Evolutionary conservation across 441 rosid genomes (phyloP), one percentile per base, ranked within the genome.

Genomic region (Daphne laureola): DNA sequence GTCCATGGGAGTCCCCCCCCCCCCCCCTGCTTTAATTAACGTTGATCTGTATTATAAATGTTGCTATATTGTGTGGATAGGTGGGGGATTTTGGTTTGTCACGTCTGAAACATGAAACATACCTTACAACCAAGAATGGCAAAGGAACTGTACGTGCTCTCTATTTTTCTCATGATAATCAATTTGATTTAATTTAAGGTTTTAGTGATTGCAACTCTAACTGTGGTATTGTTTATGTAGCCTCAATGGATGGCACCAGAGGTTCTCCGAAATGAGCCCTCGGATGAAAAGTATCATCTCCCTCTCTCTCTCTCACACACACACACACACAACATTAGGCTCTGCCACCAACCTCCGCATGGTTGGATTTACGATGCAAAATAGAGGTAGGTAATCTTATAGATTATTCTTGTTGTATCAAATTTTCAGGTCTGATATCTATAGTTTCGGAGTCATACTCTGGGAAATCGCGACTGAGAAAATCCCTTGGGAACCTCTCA

Each of bases 171-270:
- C 16, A 27, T 25, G 18, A 51, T 13, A 60, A 42, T 31, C 38
- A 31, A 31, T 2, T 31, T 31, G 8, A 31, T 31, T 31, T 31
- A 7, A 31, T 31, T 31, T 31, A 0, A 21, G 38, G 11, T 31
- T 9, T 31, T 4, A 31, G 8, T 7, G 0, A 11, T 31, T 8
- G 38, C 38, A 31, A 9, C 15, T 26, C 25, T 63, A 23, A 44
- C 45, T 17, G 0, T 53, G 18, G 38, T 31, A 31, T 67, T 35
- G 43, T 55, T 61, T 60, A 41, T 82, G 62, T 67, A 93, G 97
- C 98, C 96, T 69, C 96, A 92, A 65, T 89, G 98, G 98, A 93
- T 93, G 97, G 98, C 98, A 3, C 98, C 97, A 0, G 98, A 93
- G 79, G 93, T 85, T 78, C 87, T 89, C 56, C 81, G 97, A 8